A percentile compares a stretch with the other conserved stretches of the same genome.
Evolutionary conservation across 305 asterid species (phyloP).

Genomic region (Petunia hybrid): DNA sequence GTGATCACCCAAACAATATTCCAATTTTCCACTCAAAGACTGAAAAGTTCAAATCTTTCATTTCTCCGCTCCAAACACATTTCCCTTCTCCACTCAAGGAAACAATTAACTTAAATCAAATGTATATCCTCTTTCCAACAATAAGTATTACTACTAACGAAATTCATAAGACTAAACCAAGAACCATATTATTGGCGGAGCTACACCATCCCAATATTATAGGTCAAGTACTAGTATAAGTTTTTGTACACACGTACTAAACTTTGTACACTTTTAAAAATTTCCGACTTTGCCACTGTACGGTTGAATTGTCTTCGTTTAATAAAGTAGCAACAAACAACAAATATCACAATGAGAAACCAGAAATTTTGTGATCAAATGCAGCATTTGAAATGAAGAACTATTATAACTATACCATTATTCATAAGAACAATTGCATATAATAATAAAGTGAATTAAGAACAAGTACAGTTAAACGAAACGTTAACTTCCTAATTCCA

Average conservation of each 20-base stretch:
- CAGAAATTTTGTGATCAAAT: not conserved
- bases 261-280: too few species aligned
- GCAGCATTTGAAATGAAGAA: too few species aligned
- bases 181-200: too few species aligned
- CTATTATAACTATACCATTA: not conserved
- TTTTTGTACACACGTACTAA: too few species aligned
- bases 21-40: not conserved
- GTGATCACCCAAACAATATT: not conserved
- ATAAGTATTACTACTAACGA: too few species aligned
- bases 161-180: too few species aligned
- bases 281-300: too few species aligned
- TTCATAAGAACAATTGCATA: not conserved
- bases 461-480: not conserved
- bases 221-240: too few species aligned
- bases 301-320: not conserved
- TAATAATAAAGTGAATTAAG: not conserved
- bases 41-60: not conserved
- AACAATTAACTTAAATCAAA: not conserved
- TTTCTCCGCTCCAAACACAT: not conserved
- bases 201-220: too few species aligned
- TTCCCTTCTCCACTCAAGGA: not conserved
- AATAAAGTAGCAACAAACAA: not conserved
- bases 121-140: not conserved
- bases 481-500: constrained; percentile 23
- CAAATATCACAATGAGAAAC: not conserved